Evolutionary conservation across 176 grass and related monocot genomes (phyloP).

Genomic region (Carex littledalei): DNA sequence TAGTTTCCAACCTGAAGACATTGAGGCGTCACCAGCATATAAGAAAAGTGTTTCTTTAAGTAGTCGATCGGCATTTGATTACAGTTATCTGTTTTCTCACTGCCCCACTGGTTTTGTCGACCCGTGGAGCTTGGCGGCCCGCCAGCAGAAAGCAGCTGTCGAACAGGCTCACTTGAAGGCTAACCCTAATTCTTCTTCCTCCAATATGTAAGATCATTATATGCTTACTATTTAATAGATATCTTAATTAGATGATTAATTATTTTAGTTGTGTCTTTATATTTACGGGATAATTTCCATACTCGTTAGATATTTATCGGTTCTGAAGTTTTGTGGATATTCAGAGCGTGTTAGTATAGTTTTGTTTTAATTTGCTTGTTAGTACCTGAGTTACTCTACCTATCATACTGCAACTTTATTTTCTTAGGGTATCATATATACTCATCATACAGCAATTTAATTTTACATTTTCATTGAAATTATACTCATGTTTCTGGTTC

Average conservation of each 20-base stretch:
- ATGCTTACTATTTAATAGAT: not conserved
- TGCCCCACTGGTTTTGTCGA: conserved; percentile 58
- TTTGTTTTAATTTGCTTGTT: not conserved
- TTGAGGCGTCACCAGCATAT: not conserved
- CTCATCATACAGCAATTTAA: not conserved
- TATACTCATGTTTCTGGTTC: not conserved
- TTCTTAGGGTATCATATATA: too few species aligned
- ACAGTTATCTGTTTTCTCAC: conserved; percentile 28
- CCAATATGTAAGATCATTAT: conserved; percentile 1
- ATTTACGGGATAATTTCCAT: not conserved
- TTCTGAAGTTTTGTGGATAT: not conserved
- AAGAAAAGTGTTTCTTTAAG: not conserved
- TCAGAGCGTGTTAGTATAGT: not conserved
- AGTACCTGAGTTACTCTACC: not conserved
- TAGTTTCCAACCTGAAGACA: not conserved
- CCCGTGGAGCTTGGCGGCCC: conserved; percentile 87
- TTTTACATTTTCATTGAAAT: not conserved
- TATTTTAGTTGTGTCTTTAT: not conserved
- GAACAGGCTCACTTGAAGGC: conserved; percentile 42
- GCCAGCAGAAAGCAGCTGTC: conserved; percentile 80
- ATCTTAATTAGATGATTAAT: not conserved
- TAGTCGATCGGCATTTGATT: not conserved
- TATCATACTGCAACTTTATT: not conserved
- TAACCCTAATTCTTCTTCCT: not conserved
- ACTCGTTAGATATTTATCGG: not conserved